Conservation (phyloP, 768 basidiomycete genomes). For the Pulveroboletus frians region DNA sequence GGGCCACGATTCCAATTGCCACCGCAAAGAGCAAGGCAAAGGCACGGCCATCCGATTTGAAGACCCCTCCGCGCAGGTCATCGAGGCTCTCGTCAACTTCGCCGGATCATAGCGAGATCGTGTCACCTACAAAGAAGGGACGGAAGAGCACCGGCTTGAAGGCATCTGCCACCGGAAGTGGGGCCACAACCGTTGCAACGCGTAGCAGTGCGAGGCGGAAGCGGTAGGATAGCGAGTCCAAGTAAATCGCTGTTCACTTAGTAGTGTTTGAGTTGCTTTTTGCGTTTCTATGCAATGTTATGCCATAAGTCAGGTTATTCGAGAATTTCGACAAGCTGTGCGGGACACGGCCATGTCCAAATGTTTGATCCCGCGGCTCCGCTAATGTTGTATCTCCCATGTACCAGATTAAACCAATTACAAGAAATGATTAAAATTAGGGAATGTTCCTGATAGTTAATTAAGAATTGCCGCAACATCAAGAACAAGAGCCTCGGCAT, state of each 20-base stretch:
- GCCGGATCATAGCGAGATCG: slow-evolving; percentile 25
- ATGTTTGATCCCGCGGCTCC: too few species aligned
- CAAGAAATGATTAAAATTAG: too few species aligned
- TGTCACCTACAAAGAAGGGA: slow-evolving; percentile 21
- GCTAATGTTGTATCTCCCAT: too few species aligned
- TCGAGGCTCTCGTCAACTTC: slow-evolving; percentile 36
- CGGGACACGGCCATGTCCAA: too few species aligned
- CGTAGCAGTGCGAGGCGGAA: slow-evolving; percentile 32
- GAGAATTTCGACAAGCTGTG: neutral
- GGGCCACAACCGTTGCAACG: slow-evolving; percentile 15
- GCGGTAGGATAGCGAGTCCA: slow-evolving; percentile 8
- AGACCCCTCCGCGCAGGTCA: slow-evolving; percentile 33
- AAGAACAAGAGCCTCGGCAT: neutral
- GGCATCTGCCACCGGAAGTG: slow-evolving; percentile 5
- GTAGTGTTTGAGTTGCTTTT: neutral
- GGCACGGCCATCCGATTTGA: slow-evolving; percentile 16
- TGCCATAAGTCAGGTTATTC: neutral
- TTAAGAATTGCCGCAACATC: neutral
- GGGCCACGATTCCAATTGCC: neutral
- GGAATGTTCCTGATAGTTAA: too few species aligned
- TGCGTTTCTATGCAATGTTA: neutral
- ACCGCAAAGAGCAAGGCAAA: slow-evolving; percentile 16
- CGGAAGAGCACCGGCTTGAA: slow-evolving; percentile 21
- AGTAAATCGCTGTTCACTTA: slow-evolving; percentile 1
- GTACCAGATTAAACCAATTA: too few species aligned